phyloP scores from a whole-genome alignment of 1,284 basidiomycete genomes.

The Kwoniella shivajii region DNA sequence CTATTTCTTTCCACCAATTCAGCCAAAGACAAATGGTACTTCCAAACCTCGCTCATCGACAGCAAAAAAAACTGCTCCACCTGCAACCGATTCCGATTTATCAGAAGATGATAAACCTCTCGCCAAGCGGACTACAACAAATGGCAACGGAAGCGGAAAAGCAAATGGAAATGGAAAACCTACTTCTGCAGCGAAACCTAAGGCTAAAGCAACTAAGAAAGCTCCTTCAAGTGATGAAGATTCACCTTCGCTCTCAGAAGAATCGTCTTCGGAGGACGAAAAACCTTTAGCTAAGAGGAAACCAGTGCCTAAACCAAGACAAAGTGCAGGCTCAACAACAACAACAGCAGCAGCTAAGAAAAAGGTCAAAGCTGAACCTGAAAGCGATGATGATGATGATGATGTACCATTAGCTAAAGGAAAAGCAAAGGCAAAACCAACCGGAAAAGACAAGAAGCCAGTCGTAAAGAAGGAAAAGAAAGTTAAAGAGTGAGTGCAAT shows the following conservation, averaged over 20 bases:
- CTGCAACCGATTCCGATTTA: conserved; percentile 28
- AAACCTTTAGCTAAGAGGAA: conserved; percentile 61
- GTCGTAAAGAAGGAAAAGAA: conserved; percentile 62
- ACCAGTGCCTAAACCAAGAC: conserved; percentile 24
- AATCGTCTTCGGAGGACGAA: conserved; percentile 62
- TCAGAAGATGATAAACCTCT: conserved; percentile 58
- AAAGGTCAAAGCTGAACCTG: conserved; percentile 63
- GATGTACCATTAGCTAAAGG: conserved; percentile 54
- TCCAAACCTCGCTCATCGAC: conserved; percentile 12
- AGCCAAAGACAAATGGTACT: conserved; percentile 21
- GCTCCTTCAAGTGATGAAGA: conserved; percentile 22
- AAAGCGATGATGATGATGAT: conserved; percentile 54
- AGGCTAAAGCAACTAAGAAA: conserved; percentile 15
- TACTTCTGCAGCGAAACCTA: conserved; percentile 29
- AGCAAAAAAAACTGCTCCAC: conserved; percentile 4
- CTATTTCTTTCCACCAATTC: too few relatives aligned
- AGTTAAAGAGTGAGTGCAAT: conserved; percentile 39
- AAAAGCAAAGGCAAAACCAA: conserved; percentile 59
- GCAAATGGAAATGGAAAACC: conserved; percentile 54
- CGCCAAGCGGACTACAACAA: conserved; percentile 53
- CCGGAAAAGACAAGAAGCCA: conserved; percentile 59
- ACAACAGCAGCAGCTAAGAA: conserved; percentile 19
- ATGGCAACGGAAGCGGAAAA: conserved; percentile 42
- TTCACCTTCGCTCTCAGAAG: conserved; percentile 63
- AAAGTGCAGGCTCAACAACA: conserved; percentile 17